phyloP scores from a whole-genome alignment of 305 asterid genomes.

The Fraxinus greggii region DNA sequence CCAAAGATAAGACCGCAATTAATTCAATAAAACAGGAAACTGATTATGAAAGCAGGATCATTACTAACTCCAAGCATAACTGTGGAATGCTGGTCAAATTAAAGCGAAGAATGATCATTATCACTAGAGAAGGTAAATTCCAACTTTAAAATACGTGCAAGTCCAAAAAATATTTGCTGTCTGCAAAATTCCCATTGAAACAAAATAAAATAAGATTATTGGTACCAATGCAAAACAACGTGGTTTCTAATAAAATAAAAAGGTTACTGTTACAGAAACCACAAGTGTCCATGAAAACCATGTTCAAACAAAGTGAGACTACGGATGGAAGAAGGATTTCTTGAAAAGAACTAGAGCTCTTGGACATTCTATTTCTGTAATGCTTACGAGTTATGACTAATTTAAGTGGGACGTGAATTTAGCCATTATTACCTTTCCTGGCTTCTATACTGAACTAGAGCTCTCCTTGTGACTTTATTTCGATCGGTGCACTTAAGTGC shows the following conservation, averaged over 20 bases:
- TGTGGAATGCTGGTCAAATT: background rate
- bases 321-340: background rate
- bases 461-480: background rate
- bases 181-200: background rate
- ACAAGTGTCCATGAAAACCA: background rate
- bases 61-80: background rate
- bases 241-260: background rate
- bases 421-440: background rate
- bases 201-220: background rate
- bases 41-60: background rate
- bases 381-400: background rate
- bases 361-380: background rate
- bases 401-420: background rate
- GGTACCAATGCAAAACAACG: background rate
- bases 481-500: background rate
- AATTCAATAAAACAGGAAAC: background rate
- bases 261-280: background rate
- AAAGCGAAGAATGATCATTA: background rate
- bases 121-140: background rate
- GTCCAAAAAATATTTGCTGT: background rate
- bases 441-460: background rate
- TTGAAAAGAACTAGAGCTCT: background rate
- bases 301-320: background rate
- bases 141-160: background rate
- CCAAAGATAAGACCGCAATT: background rate